A percentile compares a stretch with the other conserved stretches of the same genome.
These are phyloP conservation scores for Stachybotrys chartarum DNA, from an alignment of 2,329 filamentous ascomycete genomes.

Conservation along the genomic window DNA sequence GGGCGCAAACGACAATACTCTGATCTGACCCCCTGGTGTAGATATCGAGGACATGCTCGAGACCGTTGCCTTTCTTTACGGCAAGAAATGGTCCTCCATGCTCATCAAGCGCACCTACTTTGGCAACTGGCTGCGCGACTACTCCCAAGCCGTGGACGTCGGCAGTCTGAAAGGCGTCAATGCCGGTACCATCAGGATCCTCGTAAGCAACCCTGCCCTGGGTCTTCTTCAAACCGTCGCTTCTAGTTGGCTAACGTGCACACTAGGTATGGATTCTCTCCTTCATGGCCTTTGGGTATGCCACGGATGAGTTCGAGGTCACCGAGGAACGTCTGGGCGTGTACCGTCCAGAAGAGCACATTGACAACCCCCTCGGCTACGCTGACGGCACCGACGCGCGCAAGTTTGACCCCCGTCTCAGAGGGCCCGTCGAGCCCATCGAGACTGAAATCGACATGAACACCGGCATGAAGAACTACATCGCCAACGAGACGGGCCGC, in stretches of 20 bases:
- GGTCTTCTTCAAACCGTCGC: neutral
- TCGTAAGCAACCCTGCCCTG: constrained; percentile 34
- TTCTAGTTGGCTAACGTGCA: constrained; percentile 5
- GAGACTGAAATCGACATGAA: constrained; percentile 67
- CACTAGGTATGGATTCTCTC: constrained; percentile 68
- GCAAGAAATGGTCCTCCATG: constrained; percentile 79
- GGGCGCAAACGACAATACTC: neutral
- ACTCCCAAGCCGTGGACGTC: constrained; percentile 74
- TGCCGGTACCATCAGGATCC: constrained; percentile 67
- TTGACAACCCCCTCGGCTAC: constrained; percentile 77
- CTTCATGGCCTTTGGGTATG: constrained; percentile 76
- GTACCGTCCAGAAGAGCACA: constrained; percentile 70
- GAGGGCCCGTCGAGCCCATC: constrained; percentile 64
- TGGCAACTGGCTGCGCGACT: constrained; percentile 82
- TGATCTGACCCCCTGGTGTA: constrained; percentile 11
- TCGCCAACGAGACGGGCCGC: constrained; percentile 77
- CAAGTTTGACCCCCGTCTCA: constrained; percentile 71
- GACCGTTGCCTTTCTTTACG: constrained; percentile 67
- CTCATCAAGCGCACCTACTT: constrained; percentile 75
- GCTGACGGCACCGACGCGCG: constrained; percentile 81
- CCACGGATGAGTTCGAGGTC: constrained; percentile 80
- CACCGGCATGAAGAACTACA: constrained; percentile 99
- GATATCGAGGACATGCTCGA: constrained; percentile 80
- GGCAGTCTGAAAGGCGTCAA: constrained; percentile 73
- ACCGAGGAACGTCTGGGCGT: constrained; percentile 73